These are phyloP conservation scores for Boletus reticulatus DNA, from an alignment of 768 basidiomycete genomes.

Conservation along the genomic window DNA sequence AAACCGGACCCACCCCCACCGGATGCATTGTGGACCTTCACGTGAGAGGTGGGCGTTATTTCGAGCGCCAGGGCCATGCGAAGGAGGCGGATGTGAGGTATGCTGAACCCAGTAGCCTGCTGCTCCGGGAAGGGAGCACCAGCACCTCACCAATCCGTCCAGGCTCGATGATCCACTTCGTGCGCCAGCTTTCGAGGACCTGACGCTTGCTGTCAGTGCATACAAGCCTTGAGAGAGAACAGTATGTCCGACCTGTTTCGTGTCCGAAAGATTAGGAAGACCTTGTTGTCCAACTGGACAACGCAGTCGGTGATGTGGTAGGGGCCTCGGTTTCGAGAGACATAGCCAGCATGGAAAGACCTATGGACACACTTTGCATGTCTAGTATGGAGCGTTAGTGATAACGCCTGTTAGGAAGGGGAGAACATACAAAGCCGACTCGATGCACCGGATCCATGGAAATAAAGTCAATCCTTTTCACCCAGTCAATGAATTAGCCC, in stretches of 20 bases:
- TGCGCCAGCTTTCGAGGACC: constrained; percentile 90
- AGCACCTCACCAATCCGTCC: constrained; percentile 74
- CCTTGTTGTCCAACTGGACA: constrained; percentile 83
- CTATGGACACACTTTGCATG: constrained; percentile 34
- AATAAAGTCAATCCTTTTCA: too few relatives aligned
- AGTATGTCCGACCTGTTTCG: constrained; percentile 60
- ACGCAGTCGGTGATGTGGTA: constrained; percentile 75
- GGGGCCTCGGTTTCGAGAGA: constrained; percentile 50
- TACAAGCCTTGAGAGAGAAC: too few relatives aligned
- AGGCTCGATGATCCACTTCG: constrained; percentile 81
- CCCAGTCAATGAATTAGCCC: too few relatives aligned
- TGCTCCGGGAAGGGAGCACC: constrained; percentile 47
- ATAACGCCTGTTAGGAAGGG: background rate
- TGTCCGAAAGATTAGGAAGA: constrained; percentile 81
- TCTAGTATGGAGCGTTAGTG: constrained; percentile 9
- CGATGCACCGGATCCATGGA: too few relatives aligned
- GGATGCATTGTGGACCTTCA: too few relatives aligned
- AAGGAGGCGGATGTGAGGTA: constrained; percentile 10
- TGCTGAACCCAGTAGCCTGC: constrained; percentile 20
- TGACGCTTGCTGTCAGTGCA: background rate
- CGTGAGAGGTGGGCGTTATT: constrained; percentile 43
- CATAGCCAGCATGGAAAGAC: constrained; percentile 61
- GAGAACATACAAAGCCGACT: too few relatives aligned
- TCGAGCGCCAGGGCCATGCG: background rate
- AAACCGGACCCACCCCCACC: too few relatives aligned